phyloP scores from a whole-genome alignment of 768 basidiomycete genomes.

The Kondoa subrosea region DNA sequence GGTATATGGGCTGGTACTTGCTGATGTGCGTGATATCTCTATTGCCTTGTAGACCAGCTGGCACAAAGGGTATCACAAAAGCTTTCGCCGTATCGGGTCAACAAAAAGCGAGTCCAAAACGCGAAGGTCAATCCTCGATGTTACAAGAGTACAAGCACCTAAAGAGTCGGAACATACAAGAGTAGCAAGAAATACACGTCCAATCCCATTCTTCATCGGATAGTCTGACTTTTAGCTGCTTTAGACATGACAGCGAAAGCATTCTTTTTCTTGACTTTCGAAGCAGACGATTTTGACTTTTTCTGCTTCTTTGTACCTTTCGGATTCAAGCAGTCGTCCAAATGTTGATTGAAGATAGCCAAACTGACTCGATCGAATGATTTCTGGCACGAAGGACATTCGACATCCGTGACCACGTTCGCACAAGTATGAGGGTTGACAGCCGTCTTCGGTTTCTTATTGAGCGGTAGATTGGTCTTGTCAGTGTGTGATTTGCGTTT shows the following conservation, averaged over 20 bases:
- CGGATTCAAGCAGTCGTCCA: slow-evolving; percentile 6
- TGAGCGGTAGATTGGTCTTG: background rate
- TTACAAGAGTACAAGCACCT: too few species aligned
- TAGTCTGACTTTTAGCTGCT: background rate
- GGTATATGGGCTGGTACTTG: too few species aligned
- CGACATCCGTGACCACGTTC: background rate
- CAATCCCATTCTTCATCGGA: background rate
- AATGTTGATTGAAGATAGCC: background rate
- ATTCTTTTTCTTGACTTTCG: background rate
- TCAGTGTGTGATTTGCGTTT: background rate
- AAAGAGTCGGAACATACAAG: background rate
- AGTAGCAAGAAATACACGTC: background rate
- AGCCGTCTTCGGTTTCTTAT: background rate
- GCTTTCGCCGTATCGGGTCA: too few species aligned
- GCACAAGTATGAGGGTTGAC: background rate
- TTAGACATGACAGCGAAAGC: background rate
- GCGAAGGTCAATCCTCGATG: too few species aligned
- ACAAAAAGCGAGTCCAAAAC: too few species aligned
- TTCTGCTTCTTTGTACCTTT: background rate
- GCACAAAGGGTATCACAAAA: too few species aligned
- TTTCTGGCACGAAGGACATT: slow-evolving; percentile 3
- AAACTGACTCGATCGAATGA: background rate
- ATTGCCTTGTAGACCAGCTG: too few species aligned
- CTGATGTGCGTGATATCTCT: too few species aligned
- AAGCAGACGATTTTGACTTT: background rate